Evolutionary conservation across 306 rosid genomes (phyloP).

Genomic region (Quercus cerris): DNA sequence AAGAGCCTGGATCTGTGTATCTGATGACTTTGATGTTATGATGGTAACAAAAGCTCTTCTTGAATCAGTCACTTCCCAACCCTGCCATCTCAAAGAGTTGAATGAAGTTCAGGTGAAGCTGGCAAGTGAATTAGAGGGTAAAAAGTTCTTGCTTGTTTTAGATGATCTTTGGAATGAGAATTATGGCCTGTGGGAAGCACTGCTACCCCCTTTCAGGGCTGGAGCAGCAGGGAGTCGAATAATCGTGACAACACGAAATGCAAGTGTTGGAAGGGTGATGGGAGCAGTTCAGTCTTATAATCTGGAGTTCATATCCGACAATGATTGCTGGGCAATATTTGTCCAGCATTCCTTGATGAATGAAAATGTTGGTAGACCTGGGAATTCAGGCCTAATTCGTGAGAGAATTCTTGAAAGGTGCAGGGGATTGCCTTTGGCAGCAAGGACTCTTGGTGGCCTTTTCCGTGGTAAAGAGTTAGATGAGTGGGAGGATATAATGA

Average conservation of each 20-base stretch:
- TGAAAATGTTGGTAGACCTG: not conserved
- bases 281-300: not conserved
- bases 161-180: not conserved
- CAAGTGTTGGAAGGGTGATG: not conserved
- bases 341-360: not conserved
- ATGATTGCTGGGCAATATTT: conserved; percentile 2
- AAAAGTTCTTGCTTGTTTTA: too few relatives aligned
- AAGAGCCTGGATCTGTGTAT: not conserved
- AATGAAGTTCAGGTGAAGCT: not conserved
- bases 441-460: not conserved
- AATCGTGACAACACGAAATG: not conserved
- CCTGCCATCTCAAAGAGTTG: not conserved
- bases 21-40: not conserved
- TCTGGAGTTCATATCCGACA: not conserved
- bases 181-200: not conserved
- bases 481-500: not conserved
- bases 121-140: not conserved
- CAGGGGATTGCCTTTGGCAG: not conserved
- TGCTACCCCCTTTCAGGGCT: not conserved
- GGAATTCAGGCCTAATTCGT: not conserved
- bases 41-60: not conserved
- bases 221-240: conserved; percentile 5
- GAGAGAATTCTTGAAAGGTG: not conserved
- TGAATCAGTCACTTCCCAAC: not conserved
- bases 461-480: not conserved